Evolutionary conservation across 306 rosid genomes (phyloP), one percentile per base, ranked within the genome.

Genomic region (Oemleria cerasiformis): DNA sequence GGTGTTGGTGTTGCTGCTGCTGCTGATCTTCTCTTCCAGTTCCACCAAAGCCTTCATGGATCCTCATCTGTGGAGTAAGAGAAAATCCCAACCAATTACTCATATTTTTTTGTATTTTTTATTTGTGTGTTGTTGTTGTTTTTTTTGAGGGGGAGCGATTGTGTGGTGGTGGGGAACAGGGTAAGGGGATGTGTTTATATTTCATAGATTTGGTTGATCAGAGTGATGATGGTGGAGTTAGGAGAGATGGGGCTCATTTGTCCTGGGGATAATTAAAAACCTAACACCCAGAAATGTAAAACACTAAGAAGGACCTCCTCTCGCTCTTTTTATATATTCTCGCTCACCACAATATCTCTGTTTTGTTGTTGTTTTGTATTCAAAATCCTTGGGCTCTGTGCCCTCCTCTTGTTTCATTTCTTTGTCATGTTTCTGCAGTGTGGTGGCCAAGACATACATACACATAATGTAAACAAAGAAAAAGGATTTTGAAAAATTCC

Each of bases 1-100:
- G 30, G 30, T 25, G 30, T 25, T n/a, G n/a, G n/a, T 25, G 30
- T 2, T 25, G 30, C 1, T 25, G 30, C 30, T 17, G 4, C 53
- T 84, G 63, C 5, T 73, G 85, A 49, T 78, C 78, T 70, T 84
- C 91, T 48, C 85, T 80, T 8, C 85, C 65, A 17, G 84, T 80
- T 8, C 85, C 65, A 17, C 63, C 88, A 68, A 82, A 86, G 7
- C 79, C 88, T 75, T 89, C 95, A 74, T 88, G 90, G 82, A 87
- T 84, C 84, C 96, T 82, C 80, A 91, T 77, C 84, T 89, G 99
- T 41, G 99, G 99, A 86, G 88, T 86, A 15, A 94, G 86, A 79
- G 99, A 91, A 55, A 91, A 94, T 2, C 96, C 99, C 83, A 89
- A 84, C 97, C 97, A 94, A 75, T 94, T 84, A 42, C 90, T 89